Evolutionary conservation across 257 asterid genomes (phyloP).

Genomic region (Avicennia marina): DNA sequence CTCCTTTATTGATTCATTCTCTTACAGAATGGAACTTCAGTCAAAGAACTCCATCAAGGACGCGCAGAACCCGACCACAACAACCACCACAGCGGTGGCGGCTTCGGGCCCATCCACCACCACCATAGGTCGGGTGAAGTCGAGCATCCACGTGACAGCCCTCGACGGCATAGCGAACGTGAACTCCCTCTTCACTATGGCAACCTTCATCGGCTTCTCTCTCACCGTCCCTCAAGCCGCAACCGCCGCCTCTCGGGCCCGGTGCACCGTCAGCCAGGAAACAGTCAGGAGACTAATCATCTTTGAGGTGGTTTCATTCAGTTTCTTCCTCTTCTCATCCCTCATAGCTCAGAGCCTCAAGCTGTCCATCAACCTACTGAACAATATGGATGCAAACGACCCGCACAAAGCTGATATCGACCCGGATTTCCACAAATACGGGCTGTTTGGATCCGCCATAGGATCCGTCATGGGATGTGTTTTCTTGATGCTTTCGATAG

Average conservation of each 20-base stretch:
- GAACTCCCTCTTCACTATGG: constrained; percentile 43
- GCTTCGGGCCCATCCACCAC: background rate
- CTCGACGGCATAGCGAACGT: constrained; percentile 38
- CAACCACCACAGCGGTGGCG: background rate
- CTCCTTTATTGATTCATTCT: too few species aligned
- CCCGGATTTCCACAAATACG: constrained; percentile 14
- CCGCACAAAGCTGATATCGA: constrained; percentile 24
- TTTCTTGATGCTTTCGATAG: constrained; percentile 29
- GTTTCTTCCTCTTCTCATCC: constrained; percentile 39
- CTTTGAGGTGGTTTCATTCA: constrained; percentile 33
- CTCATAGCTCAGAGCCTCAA: constrained; percentile 34
- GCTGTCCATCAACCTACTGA: constrained; percentile 27
- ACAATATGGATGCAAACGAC: constrained; percentile 12
- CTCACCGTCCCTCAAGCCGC: constrained; percentile 18
- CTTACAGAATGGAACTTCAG: too few species aligned
- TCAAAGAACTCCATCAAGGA: too few species aligned
- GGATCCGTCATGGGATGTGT: constrained; percentile 28
- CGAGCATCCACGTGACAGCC: constrained; percentile 36
- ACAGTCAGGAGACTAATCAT: constrained; percentile 20
- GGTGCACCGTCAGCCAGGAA: constrained; percentile 17
- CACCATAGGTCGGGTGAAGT: background rate
- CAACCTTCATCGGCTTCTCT: constrained; percentile 34
- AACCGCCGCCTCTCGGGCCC: constrained; percentile 11
- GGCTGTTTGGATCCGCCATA: constrained; percentile 24
- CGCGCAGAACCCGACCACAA: too few species aligned